These are phyloP conservation scores for Clonostachys sp. DNA, from an alignment of 2,329 filamentous ascomycete species.

Conservation along the genomic window DNA sequence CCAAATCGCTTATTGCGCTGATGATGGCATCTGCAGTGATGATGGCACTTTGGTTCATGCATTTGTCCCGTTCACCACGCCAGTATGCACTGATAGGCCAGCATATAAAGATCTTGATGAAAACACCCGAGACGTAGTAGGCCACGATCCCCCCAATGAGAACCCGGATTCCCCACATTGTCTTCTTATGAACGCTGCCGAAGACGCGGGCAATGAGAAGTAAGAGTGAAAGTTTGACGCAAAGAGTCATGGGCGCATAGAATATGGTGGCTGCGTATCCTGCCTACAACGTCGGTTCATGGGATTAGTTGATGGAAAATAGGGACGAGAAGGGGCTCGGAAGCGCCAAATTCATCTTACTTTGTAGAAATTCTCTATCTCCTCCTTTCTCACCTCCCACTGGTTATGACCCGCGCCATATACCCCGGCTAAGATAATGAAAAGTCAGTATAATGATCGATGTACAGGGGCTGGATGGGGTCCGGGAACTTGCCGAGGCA, in stretches of 20 bases:
- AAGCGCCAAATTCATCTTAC: slow-evolving; percentile 9
- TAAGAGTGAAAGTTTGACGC: slow-evolving; percentile 36
- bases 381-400: slow-evolving; percentile 18
- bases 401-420: slow-evolving; percentile 29
- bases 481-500: slow-evolving; percentile 11
- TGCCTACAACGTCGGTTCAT: background rate
- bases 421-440: slow-evolving; percentile 6
- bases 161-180: slow-evolving; percentile 27
- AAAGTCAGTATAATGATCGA: no score
- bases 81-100: slow-evolving; percentile 33
- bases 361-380: slow-evolving; percentile 25
- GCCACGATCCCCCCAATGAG: slow-evolving; percentile 26
- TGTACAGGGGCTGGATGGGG: no score
- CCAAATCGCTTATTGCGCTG: slow-evolving; percentile 21
- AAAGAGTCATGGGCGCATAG: slow-evolving; percentile 36
- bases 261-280: slow-evolving; percentile 36
- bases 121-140: slow-evolving; percentile 33
- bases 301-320: no score
- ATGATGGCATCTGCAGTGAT: slow-evolving; percentile 22
- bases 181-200: slow-evolving; percentile 28
- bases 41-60: slow-evolving; percentile 25
- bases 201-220: slow-evolving; percentile 37
- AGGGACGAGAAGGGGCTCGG: no score
- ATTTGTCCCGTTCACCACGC: slow-evolving; percentile 18
- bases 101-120: slow-evolving; percentile 36